Evolutionary conservation across 1,284 basidiomycete species (phyloP).

Genomic region (Pseudozyma thailandica): DNA sequence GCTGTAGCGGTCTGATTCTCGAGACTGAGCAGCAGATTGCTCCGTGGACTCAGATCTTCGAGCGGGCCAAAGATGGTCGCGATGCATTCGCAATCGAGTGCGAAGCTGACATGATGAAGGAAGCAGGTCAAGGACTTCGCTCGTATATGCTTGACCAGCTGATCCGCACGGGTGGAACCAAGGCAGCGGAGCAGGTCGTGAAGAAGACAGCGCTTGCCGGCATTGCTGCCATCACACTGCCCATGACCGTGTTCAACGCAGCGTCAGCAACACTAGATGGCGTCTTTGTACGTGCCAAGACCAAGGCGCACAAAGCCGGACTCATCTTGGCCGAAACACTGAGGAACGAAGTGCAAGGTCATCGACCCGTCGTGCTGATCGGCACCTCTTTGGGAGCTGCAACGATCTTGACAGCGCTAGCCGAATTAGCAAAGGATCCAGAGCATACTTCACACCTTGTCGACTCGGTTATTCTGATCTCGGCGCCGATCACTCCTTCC

Average conservation of each 20-base stretch:
- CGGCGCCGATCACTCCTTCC: conserved; percentile 70
- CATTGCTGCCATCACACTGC: conserved; percentile 72
- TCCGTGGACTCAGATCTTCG: conserved; percentile 47
- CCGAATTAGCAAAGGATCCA: conserved; percentile 69
- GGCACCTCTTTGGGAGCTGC: conserved; percentile 73
- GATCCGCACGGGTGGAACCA: conserved; percentile 49
- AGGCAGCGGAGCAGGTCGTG: conserved; percentile 70
- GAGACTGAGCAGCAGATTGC: conserved; percentile 47
- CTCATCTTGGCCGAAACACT: conserved; percentile 73
- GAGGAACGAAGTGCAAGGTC: conserved; percentile 72
- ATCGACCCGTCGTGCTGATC: conserved; percentile 72
- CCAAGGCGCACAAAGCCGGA: conserved; percentile 68
- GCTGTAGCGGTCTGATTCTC: conserved; percentile 56
- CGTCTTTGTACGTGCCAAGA: conserved; percentile 68
- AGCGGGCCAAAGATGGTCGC: conserved; percentile 41
- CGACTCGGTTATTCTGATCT: conserved; percentile 70
- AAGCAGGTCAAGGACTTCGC: conserved; percentile 51
- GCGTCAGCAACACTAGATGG: conserved; percentile 68
- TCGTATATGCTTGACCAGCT: conserved; percentile 54
- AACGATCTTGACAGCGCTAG: conserved; percentile 71
- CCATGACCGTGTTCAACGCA: conserved; percentile 69
- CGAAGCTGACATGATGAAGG: conserved; percentile 55
- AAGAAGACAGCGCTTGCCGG: conserved; percentile 73
- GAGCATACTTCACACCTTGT: conserved; percentile 68
- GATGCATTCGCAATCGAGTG: conserved; percentile 57